Conservation (phyloP, 1,284 basidiomycete genomes). For the Jaminaea rosea region DNA sequence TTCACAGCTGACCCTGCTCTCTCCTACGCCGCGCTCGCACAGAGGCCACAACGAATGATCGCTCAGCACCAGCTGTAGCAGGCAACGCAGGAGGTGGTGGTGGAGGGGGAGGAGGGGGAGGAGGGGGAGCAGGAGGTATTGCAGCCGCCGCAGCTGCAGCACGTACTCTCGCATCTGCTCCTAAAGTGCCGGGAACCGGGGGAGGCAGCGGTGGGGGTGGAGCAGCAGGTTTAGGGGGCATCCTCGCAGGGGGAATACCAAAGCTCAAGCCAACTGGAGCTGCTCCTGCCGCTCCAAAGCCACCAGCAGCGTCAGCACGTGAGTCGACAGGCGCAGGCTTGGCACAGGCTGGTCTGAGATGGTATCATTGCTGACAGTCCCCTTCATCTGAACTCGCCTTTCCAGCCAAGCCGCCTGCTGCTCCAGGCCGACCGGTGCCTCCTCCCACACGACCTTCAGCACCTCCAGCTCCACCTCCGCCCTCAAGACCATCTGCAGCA, state of each 20-base stretch:
- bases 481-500: background rate
- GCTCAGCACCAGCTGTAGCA: constrained; percentile 18
- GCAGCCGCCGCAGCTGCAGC: too few relatives aligned
- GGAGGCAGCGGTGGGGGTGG: constrained; percentile 4
- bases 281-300: background rate
- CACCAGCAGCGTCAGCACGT: constrained; percentile 2
- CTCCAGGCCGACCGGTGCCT: constrained; percentile 1
- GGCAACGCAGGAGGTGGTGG: constrained; percentile 9
- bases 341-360: too few relatives aligned
- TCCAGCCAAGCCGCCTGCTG: constrained; percentile 1
- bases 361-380: background rate
- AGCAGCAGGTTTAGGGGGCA: constrained; percentile 59
- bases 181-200: constrained; percentile 11
- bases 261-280: constrained; percentile 57
- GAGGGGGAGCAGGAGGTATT: constrained; percentile 1
- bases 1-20: constrained; percentile 3
- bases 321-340: too few relatives aligned
- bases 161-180: constrained; percentile 12
- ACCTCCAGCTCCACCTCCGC: background rate
- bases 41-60: constrained; percentile 25
- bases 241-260: constrained; percentile 84
- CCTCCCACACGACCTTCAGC: constrained; percentile 2
- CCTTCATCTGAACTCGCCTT: constrained; percentile 1
- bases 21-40: background rate
- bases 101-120: constrained; percentile 7